Evolutionary conservation across 306 rosid genomes (phyloP), one percentile per base, ranked within the genome.

Genomic region (Erythrophleum fordii): DNA sequence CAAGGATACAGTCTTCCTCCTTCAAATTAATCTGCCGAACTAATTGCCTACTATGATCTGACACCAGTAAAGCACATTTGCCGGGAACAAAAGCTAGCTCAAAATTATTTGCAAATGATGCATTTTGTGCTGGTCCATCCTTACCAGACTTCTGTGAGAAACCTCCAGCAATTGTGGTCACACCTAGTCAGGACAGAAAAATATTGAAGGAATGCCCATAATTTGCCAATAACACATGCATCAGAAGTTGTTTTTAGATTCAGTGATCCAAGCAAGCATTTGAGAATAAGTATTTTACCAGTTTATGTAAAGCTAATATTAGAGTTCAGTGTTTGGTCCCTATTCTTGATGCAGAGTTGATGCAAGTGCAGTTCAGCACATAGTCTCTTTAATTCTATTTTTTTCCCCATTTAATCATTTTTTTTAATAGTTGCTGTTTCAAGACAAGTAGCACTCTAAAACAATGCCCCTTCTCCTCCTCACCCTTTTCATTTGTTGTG

Each of bases 161-260:
- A 69, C 86, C 90, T 56, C 97, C 97, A 51, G 94, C 97, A 88
- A 92, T 87, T 39, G 97, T 92, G 49, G 86, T 89, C 51, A 91
- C 97, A 84, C 92, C 97, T 91, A 67, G 20, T 52, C 34, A 84
- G n/a, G 9, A 77, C 34, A 78, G 75, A 64, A 31, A 39, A 18
- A 85, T 13, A 77, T 59, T 20, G 29, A 75, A 80, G 70, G 28
- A 72, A 70, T 39, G 51, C 34, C 58, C 64, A 46, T 71, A 25
- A 81, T 37, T 73, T 73, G 28, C 70, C 17, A 51, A 75, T 25
- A 52, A 71, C 39, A 23, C 35, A 8, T 20, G 26, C 67, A 82
- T 51, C 73, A 37, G 12, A 69, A 29, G 58, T 12, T 49, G 35
- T 44, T 68, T 72, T 46, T 48, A 72, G 26, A 72, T 48, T 64